phyloP scores from a whole-genome alignment of 83 land plant genomes.

The Isoetes engelmannii region DNA sequence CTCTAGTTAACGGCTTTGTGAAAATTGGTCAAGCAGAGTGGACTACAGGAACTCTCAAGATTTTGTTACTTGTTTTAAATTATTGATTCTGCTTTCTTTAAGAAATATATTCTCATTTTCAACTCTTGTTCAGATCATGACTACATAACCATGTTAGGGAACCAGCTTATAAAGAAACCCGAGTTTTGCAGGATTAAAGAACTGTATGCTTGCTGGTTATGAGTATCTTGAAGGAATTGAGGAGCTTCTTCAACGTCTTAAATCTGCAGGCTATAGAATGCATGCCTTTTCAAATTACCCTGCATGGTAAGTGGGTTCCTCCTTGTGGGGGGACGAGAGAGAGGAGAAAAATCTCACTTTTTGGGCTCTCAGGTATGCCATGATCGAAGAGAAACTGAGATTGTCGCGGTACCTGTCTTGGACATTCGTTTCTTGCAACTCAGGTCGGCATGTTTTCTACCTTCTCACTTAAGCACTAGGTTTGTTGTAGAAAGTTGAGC shows the following conservation, averaged over 20 bases:
- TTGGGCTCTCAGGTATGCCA: constrained; percentile 61
- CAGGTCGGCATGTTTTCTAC: constrained; percentile 23
- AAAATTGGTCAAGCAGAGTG: no score
- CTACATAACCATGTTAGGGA: background rate
- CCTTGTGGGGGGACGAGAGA: background rate
- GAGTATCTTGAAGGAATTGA: constrained; percentile 77
- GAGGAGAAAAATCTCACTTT: constrained; percentile 1
- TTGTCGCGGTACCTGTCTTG: constrained; percentile 78
- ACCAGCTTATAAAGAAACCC: background rate
- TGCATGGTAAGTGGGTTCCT: constrained; percentile 43
- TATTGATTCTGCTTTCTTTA: no score
- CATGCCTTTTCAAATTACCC: constrained; percentile 97
- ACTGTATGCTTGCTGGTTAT: constrained; percentile 68
- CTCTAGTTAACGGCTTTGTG: no score
- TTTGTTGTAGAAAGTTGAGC: background rate
- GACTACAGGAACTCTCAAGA: no score
- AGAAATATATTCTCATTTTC: no score
- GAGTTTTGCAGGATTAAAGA: constrained; percentile 64
- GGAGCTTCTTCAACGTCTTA: constrained; percentile 48
- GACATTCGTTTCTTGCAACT: constrained; percentile 85
- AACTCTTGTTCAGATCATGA: no score
- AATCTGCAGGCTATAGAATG: constrained; percentile 58
- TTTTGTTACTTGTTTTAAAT: no score
- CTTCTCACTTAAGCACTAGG: background rate
- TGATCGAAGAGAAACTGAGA: constrained; percentile 84